Base-by-base conservation (phyloP, 768 basidiomycete species). In the Pholiota conissans region DNA sequence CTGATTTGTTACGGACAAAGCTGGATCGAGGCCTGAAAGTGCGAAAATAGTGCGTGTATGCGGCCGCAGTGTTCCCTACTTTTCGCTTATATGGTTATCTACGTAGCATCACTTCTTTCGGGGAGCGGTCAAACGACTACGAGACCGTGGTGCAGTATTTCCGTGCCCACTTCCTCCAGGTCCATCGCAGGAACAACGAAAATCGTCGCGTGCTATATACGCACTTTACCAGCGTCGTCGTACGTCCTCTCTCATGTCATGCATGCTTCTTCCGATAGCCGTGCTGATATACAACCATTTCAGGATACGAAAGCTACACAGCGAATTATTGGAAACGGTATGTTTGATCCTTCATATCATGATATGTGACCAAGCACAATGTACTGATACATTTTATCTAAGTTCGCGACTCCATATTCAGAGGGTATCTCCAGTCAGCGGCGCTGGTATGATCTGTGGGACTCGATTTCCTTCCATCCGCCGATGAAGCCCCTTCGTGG, bases 231-330 rank as follows among this genome's bases (percentile, higher is more conserved):
- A 92, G 84, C 62, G 90, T 90, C 22, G 88, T 90, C 55, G 90
- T 91, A 70, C 53, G 79, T 71, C n/a, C n/a, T 18, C 48, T 45
- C 27, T 71, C 63, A 28, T 32, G 42, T 24, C 42, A 45, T 11
- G n/a, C 10, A 3, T 20, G 42, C 10, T 20, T 45, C 22, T 45
- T 6, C 24, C 13, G 11, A 26, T 61, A 20, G 29, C 49, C n/a
- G n/a, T 61, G 10, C 27, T 49, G 13, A 32, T 52, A 42, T 34
- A 40, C n/a, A 27, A 46, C 53, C 40, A 48, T 46, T 51, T 14
- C 56, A 91, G 88, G 90, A 93, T 70, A 89, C 91, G 13, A 90
- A 88, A 71, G 82, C 91, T 4, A 93, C 91, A 0, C 90, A 91
- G 63, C 81, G 84, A 53, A 90, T 93, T 57, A 93, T 93, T 67